Evolutionary conservation across 257 asterid species (phyloP).

Genomic region (Euphrasia confusa): DNA sequence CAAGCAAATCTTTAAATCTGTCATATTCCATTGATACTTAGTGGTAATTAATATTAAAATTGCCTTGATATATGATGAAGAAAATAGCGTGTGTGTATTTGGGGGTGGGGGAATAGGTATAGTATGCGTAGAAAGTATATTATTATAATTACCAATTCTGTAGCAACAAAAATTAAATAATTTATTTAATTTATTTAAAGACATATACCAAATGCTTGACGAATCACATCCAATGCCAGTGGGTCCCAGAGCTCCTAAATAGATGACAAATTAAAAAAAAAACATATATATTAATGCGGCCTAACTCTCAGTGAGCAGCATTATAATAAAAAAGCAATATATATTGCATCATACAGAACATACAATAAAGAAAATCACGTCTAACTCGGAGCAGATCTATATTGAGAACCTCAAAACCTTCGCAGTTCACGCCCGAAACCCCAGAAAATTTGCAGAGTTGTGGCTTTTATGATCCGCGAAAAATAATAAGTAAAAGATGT

Average conservation of each 20-base stretch:
- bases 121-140: background rate
- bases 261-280: constrained; percentile 22
- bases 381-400: constrained; percentile 10
- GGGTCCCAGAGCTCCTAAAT: constrained; percentile 85
- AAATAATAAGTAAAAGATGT: background rate
- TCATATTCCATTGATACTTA: background rate
- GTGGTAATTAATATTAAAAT: background rate
- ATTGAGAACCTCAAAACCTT: constrained; percentile 1
- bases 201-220: constrained; percentile 77
- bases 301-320: constrained; percentile 28
- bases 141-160: background rate
- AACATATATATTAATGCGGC: constrained; percentile 29
- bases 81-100: background rate
- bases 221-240: constrained; percentile 69
- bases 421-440: background rate
- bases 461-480: background rate
- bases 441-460: background rate
- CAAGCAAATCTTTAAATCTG: background rate
- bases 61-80: background rate
- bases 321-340: constrained; percentile 10
- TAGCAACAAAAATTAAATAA: background rate
- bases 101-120: background rate
- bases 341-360: background rate
- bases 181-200: constrained; percentile 4
- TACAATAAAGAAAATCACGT: constrained; percentile 9